These are phyloP conservation scores for Dichotomopilus funicola DNA, from an alignment of 2,329 filamentous ascomycete genomes.

Conservation along the genomic window DNA sequence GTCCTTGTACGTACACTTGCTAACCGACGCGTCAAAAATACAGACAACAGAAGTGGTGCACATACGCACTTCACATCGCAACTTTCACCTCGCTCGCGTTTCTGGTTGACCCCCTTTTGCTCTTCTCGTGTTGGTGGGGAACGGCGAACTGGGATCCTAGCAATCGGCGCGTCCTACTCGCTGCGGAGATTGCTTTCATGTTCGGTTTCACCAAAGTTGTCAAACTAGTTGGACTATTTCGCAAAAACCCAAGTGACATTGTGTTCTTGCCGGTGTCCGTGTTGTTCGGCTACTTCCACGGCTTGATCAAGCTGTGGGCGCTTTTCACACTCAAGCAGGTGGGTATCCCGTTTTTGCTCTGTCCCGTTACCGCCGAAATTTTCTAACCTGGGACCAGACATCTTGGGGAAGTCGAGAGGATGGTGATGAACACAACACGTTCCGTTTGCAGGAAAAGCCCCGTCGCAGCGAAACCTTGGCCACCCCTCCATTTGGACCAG, in stretches of 20 bases:
- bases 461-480: conserved; percentile 31
- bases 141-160: conserved; percentile 54
- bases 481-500: conserved; percentile 28
- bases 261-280: conserved; percentile 78
- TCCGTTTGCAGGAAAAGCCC: conserved; percentile 26
- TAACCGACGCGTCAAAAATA: conserved; percentile 8
- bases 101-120: conserved; percentile 65
- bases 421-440: conserved; percentile 70
- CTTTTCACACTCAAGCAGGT: conserved; percentile 77
- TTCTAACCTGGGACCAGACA: conserved; percentile 51
- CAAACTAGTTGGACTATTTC: conserved; percentile 82
- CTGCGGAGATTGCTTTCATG: conserved; percentile 63
- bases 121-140: conserved; percentile 63
- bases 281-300: conserved; percentile 87
- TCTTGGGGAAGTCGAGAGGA: conserved; percentile 93
- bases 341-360: conserved; percentile 33
- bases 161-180: conserved; percentile 48
- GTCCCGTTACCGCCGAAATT: background rate
- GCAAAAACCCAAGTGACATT: conserved; percentile 75
- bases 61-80: conserved; percentile 86
- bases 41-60: conserved; percentile 88
- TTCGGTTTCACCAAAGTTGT: conserved; percentile 79
- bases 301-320: conserved; percentile 85
- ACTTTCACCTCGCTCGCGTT: conserved; percentile 88
- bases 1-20: background rate